These are phyloP conservation scores for Capsaspora owczarzaki DNA, from an alignment of 78 protist species.

Conservation along the genomic window DNA sequence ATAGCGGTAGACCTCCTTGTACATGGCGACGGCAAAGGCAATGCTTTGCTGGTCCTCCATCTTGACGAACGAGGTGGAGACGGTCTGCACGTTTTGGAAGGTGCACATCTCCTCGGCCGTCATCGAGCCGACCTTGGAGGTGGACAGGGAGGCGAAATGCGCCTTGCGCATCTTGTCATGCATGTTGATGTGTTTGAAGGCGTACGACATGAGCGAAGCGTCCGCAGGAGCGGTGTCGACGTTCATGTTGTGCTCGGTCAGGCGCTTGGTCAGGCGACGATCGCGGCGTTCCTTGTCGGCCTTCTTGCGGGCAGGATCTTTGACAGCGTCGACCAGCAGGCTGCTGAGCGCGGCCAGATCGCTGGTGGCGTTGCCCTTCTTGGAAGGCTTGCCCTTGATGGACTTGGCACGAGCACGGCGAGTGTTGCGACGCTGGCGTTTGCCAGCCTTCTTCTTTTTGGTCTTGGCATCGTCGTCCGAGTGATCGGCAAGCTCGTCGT, in stretches of 20 bases:
- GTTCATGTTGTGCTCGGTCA: not conserved
- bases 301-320: not conserved
- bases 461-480: not conserved
- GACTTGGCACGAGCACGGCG: not conserved
- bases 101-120: not conserved
- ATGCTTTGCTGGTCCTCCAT: conserved; percentile 1
- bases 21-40: conserved; percentile 8
- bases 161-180: not conserved
- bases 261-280: not conserved
- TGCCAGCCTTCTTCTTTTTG: too few species aligned
- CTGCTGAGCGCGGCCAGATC: too few species aligned
- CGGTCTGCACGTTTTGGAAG: not conserved
- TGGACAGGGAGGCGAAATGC: not conserved
- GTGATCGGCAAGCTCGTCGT: not conserved
- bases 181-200: not conserved
- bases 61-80: conserved; percentile 18
- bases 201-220: not conserved
- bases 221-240: not conserved
- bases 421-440: too few species aligned
- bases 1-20: not conserved
- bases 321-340: too few species aligned
- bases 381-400: too few species aligned
- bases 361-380: not conserved
- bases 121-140: not conserved
- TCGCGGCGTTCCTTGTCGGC: not conserved